A percentile compares a stretch with the other conserved stretches of the same genome.
Evolutionary conservation across 345 rosid species (phyloP).

Genomic region (Physaria fendleri): DNA sequence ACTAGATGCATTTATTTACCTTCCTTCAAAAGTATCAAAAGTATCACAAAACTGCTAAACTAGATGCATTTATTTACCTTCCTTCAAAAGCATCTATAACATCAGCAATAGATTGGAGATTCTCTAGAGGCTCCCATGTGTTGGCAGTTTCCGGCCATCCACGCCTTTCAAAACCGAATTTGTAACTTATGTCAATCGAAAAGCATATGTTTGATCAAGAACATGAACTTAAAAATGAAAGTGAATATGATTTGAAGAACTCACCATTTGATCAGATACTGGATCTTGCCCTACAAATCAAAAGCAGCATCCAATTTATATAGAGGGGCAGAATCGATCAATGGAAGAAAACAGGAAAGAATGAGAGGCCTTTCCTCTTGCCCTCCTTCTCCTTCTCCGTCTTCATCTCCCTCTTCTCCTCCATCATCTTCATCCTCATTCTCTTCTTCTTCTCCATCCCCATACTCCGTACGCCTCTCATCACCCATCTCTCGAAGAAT

Average conservation of each 20-base stretch:
- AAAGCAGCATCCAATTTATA: constrained; percentile 8
- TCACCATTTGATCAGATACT: constrained; percentile 97
- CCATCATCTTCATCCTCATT: constrained; percentile 24
- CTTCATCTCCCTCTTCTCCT: constrained; percentile 37
- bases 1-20: constrained; percentile 42
- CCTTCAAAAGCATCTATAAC: constrained; percentile 91
- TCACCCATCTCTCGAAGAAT: constrained; percentile 24
- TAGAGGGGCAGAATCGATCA: constrained; percentile 4
- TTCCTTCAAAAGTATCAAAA: constrained; percentile 78
- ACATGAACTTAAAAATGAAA: neutral
- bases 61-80: constrained; percentile 47
- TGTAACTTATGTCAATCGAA: constrained; percentile 20
- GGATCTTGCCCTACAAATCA: constrained; percentile 67
- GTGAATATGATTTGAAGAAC: constrained; percentile 20
- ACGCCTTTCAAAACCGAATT: constrained; percentile 55
- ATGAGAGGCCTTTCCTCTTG: constrained; percentile 44
- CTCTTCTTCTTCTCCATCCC: constrained; percentile 22
- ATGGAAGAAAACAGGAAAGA: constrained; percentile 1
- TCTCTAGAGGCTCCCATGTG: constrained; percentile 99
- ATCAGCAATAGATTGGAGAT: constrained; percentile 84
- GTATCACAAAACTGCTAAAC: neutral
- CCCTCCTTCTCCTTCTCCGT: constrained; percentile 28
- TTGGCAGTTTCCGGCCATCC: constrained; percentile 96
- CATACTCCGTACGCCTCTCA: constrained; percentile 26
- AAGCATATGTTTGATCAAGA: constrained; percentile 9